These are phyloP conservation scores for Fraxinus albicans DNA, from an alignment of 305 asterid genomes.

Conservation along the genomic window DNA sequence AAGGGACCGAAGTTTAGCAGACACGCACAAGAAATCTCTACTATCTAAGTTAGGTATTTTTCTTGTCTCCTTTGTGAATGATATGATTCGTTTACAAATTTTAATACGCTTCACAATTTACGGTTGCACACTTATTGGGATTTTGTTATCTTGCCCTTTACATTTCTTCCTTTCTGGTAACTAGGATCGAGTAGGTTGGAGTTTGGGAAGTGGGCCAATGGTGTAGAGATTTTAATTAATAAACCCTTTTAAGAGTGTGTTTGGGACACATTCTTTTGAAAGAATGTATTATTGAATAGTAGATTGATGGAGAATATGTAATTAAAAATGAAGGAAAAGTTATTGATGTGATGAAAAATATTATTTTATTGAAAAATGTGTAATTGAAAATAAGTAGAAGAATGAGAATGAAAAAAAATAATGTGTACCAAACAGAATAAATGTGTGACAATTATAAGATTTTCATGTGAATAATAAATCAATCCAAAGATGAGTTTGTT, in stretches of 20 bases:
- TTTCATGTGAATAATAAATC: too few relatives aligned
- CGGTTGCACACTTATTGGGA: not conserved
- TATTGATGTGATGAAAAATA: too few relatives aligned
- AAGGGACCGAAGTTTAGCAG: not conserved
- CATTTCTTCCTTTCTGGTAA: not conserved
- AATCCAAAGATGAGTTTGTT: too few relatives aligned
- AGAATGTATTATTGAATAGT: too few relatives aligned
- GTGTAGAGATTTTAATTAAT: not conserved
- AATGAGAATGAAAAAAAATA: too few relatives aligned
- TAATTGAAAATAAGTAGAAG: too few relatives aligned
- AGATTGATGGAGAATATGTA: too few relatives aligned
- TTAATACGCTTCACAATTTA: not conserved
- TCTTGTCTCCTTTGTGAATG: not conserved
- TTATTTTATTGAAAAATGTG: too few relatives aligned
- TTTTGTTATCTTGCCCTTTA: not conserved
- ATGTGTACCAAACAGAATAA: too few relatives aligned
- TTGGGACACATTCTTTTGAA: too few relatives aligned
- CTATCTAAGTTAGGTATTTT: not conserved
- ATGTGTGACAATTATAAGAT: too few relatives aligned
- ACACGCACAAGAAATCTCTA: not conserved
- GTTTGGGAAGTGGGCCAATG: not conserved
- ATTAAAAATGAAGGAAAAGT: too few relatives aligned
- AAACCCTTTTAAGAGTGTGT: not conserved
- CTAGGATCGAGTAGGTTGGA: not conserved
- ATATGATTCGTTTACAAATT: not conserved